phyloP scores from a whole-genome alignment of 805 yeast genomes.

The Suhomyces emberorum region DNA sequence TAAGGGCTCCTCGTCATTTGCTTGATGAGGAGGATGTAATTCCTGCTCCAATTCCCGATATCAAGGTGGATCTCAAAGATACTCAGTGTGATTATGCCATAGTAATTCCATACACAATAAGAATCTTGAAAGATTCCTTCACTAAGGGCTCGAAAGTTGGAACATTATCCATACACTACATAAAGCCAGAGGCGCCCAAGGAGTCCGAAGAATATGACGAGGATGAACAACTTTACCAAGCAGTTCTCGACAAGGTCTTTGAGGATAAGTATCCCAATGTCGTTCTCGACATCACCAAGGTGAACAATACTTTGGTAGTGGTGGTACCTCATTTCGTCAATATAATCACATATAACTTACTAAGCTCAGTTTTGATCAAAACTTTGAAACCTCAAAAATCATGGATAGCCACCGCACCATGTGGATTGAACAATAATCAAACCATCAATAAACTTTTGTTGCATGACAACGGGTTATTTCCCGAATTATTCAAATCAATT shows the following conservation, averaged over 20 bases:
- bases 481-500: conserved; percentile 8
- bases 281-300: conserved; percentile 21
- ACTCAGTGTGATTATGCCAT: conserved; percentile 8
- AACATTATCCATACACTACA: conserved; percentile 11
- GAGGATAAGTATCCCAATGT: conserved; percentile 19
- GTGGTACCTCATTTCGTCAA: conserved; percentile 37
- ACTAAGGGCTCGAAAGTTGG: conserved; percentile 15
- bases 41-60: conserved; percentile 11
- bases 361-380: conserved; percentile 22
- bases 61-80: conserved; percentile 2
- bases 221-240: conserved; percentile 47
- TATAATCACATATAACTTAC: conserved; percentile 28
- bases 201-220: conserved; percentile 43
- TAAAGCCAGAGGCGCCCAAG: conserved; percentile 14
- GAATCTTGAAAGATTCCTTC: conserved; percentile 14
- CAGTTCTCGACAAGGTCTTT: conserved; percentile 21
- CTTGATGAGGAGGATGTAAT: conserved; percentile 36
- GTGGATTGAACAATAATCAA: conserved; percentile 29
- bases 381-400: conserved; percentile 7
- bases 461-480: conserved; percentile 5
- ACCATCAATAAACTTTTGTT: conserved; percentile 22
- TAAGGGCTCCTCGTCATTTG: conserved; percentile 49
- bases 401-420: conserved; percentile 38
- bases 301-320: conserved; percentile 10
- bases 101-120: conserved; percentile 16